phyloP scores from a whole-genome alignment of 2,329 filamentous ascomycete species.

The Cercospora janseana region DNA sequence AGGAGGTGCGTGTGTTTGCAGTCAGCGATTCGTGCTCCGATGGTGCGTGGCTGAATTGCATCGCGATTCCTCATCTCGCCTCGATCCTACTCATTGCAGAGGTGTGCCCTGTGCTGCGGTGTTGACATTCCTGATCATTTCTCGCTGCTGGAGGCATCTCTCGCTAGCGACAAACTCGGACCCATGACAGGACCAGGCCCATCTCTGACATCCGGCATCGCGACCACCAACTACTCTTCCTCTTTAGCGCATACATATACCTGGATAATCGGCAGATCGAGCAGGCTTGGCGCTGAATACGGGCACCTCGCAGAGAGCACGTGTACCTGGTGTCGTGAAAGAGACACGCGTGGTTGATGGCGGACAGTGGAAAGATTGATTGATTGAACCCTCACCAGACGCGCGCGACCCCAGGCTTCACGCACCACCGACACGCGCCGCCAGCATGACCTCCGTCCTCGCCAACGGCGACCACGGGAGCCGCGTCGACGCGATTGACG shows the following conservation, averaged over 20 bases:
- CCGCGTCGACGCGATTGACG: conserved; percentile 11
- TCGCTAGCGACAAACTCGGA: conserved; percentile 6
- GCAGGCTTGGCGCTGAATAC: neutral
- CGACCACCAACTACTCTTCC: neutral
- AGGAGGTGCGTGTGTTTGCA: neutral
- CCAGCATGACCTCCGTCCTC: conserved; percentile 25
- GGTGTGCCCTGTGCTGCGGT: neutral
- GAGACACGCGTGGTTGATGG: conserved; percentile 3
- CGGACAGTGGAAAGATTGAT: conserved; percentile 1
- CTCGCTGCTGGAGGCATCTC: neutral
- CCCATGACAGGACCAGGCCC: conserved; percentile 5
- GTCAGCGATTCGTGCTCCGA: neutral
- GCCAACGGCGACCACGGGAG: conserved; percentile 16
- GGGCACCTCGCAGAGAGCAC: neutral
- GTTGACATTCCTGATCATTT: conserved; percentile 1
- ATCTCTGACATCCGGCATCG: conserved; percentile 1
- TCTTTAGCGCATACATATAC: neutral
- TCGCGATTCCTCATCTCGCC: neutral
- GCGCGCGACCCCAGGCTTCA: conserved; percentile 12
- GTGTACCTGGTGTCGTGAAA: neutral
- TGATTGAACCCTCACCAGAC: conserved; percentile 9
- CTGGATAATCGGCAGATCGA: neutral
- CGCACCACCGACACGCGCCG: conserved; percentile 17
- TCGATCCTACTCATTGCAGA: neutral
- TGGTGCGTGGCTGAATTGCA: too few relatives aligned